Conservation (phyloP, 345 rosid genomes). For the Microcos paniculata region DNA sequence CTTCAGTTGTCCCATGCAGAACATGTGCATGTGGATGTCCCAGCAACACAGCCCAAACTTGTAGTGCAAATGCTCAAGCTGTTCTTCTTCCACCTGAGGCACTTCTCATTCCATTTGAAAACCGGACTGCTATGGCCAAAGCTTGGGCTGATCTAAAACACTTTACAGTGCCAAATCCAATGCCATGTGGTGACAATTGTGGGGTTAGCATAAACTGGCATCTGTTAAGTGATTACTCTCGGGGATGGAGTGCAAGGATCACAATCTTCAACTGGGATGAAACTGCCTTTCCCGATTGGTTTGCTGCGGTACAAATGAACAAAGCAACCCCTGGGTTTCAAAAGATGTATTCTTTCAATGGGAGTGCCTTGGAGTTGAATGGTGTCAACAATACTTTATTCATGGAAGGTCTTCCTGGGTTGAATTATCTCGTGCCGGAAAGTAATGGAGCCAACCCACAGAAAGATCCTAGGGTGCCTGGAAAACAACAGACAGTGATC, state of each 20-base stretch:
- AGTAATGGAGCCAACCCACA: conserved; percentile 55
- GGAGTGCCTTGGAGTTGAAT: conserved; percentile 35
- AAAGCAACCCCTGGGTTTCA: conserved; percentile 76
- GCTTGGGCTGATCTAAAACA: conserved; percentile 80
- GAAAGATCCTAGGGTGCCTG: conserved; percentile 73
- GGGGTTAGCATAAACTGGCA: conserved; percentile 98
- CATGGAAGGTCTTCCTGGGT: conserved; percentile 77
- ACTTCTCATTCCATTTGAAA: conserved; percentile 82
- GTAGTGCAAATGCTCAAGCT: conserved; percentile 71
- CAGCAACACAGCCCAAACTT: conserved; percentile 45
- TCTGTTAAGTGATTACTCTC: conserved; percentile 59
- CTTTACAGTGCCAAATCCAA: conserved; percentile 53
- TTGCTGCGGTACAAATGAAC: conserved; percentile 64
- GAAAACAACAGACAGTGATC: conserved; percentile 87
- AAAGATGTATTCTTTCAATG: conserved; percentile 80
- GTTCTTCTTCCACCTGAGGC: conserved; percentile 79
- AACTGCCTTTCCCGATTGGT: conserved; percentile 78
- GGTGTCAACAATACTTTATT: conserved; percentile 63
- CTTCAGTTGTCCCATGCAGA: conserved; percentile 75
- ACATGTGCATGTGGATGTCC: conserved; percentile 97
- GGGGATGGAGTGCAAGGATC: conserved; percentile 88
- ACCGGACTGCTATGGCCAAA: conserved; percentile 53
- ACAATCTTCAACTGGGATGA: conserved; percentile 95
- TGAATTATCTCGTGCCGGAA: conserved; percentile 79
- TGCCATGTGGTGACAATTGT: conserved; percentile 90